These are phyloP conservation scores for Calonectria hawksworthii DNA, from an alignment of 2,329 filamentous ascomycete species.

Conservation along the genomic window DNA sequence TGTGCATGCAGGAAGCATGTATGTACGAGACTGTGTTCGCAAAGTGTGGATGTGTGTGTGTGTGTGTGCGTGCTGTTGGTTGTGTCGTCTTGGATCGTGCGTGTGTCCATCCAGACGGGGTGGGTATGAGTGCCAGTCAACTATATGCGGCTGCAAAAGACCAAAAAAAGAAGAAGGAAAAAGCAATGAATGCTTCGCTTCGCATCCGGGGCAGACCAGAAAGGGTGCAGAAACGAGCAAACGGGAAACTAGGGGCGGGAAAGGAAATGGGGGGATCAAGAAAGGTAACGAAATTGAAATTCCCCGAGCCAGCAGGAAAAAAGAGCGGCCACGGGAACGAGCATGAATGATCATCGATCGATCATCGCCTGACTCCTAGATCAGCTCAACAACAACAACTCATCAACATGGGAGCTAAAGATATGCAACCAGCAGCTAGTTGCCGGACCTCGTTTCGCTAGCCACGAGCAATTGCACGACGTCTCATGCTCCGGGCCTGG, in stretches of 20 bases:
- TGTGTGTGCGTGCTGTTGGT: background rate
- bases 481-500: background rate
- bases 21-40: constrained; percentile 1
- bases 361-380: background rate
- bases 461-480: background rate
- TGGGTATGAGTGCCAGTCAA: background rate
- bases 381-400: constrained; percentile 16
- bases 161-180: background rate
- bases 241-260: background rate
- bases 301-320: background rate
- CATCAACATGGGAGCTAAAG: constrained; percentile 1
- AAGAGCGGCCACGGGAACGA: background rate
- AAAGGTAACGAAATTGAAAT: background rate
- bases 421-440: constrained; percentile 19
- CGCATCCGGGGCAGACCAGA: background rate
- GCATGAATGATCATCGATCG: constrained; percentile 2
- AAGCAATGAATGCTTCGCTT: background rate
- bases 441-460: constrained; percentile 6
- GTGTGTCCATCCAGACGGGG: background rate
- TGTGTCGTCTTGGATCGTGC: background rate
- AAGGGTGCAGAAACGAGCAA: background rate
- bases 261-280: background rate
- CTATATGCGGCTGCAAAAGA: background rate
- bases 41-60: background rate
- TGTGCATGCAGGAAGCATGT: background rate